Evolutionary conservation across 306 rosid species (phyloP), one percentile per base, ranked within the genome.

Genomic region (Casuarina glauca): DNA sequence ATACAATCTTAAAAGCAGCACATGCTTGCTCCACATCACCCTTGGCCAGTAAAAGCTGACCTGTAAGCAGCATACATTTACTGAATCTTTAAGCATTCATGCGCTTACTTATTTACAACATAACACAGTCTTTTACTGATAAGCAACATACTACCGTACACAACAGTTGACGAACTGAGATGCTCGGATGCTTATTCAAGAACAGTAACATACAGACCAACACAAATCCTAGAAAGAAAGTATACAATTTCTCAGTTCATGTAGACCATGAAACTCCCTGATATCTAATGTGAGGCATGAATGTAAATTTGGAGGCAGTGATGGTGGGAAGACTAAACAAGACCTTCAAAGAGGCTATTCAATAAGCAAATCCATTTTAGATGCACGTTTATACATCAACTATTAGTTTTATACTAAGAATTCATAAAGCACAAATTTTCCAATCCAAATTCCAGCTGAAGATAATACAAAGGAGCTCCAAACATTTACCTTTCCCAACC

Each of bases 1-100:
- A 86, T 72, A 96, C 99, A 84, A 96, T 96, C 85, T 91, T 96
- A 83, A 96, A 96, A 79, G 98, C 98, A 80, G 92, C 81, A 86
- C 84, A 93, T 75, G 99, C 98, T 81, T 96, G 99, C 46, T 96
- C 99, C 61, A 96, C 86, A 74, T 96, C 99, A 77, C 98, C 98
- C 89, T 93, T 90, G 32, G 98, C 97, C 79, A 96, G 87, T 83
- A 96, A 91, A 85, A 96, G 99, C 83, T 96, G 99, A 81, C 99
- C 99, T 96, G 92, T 67, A 76, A 84, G 86, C 79, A 87, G 79
- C 81, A 81, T 62, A 78, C 41, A 74, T 2, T 53, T 46, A 64
- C 26, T 38, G 54, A 76, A 55, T 74, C 46, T 63, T 53, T 66
- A 72, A 76, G 78, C 70, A 71, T 45, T 8, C 48, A 73, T 57